Conservation (phyloP, 495 filamentous ascomycete species). For the Aspergillus leporis region DNA sequence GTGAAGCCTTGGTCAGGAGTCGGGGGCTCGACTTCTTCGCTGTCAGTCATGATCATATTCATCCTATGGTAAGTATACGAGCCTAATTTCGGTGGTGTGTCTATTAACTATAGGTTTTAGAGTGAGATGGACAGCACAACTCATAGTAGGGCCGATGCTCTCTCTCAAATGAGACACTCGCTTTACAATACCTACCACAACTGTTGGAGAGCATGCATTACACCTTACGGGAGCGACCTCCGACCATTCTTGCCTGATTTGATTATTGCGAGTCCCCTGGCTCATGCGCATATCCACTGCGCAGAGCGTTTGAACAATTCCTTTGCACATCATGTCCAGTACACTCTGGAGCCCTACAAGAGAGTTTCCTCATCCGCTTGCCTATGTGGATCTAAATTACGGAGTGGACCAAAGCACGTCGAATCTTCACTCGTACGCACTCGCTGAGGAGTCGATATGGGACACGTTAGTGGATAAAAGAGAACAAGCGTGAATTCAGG, state of each 20-base stretch:
- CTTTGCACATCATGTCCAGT: slow-evolving; percentile 19
- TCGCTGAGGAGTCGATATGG: slow-evolving; percentile 1
- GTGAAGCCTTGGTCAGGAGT: not conserved
- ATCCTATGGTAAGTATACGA: slow-evolving; percentile 11
- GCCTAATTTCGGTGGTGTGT: not conserved
- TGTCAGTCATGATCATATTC: slow-evolving; percentile 9
- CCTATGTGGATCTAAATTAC: slow-evolving; percentile 6
- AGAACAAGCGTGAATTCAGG: not conserved
- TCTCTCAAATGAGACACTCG: not conserved
- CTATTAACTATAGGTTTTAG: not conserved
- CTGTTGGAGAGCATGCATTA: slow-evolving; percentile 16
- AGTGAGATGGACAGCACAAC: not conserved
- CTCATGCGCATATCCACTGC: slow-evolving; percentile 17
- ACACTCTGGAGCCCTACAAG: slow-evolving; percentile 11
- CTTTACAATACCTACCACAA: not conserved
- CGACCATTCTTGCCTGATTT: slow-evolving; percentile 13
- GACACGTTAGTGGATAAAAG: not conserved
- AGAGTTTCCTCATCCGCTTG: slow-evolving; percentile 12
- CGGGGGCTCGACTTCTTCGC: slow-evolving; percentile 17
- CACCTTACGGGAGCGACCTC: not conserved
- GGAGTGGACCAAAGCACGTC: not conserved
- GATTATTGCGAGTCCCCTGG: slow-evolving; percentile 17
- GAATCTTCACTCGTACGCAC: not conserved
- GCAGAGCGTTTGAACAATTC: slow-evolving; percentile 14
- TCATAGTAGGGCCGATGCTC: not conserved